Percentiles rank a stretch among this genome's conserved stretches.
Evolutionary conservation across 169 alveolate species (phyloP).

Genomic region (Cryptosporidium canis): DNA sequence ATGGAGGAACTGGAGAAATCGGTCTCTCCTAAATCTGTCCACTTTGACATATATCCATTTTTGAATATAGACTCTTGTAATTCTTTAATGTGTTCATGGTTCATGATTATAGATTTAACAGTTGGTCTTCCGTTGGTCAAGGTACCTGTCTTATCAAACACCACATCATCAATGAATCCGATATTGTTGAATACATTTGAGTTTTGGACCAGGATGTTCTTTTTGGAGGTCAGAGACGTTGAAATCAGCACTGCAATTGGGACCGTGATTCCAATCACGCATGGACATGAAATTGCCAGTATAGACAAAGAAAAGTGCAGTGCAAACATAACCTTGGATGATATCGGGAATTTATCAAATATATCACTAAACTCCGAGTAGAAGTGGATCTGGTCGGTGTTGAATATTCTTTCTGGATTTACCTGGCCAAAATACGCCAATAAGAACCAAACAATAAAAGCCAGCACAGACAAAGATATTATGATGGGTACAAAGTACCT

Average conservation of each 20-base stretch:
- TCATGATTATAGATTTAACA: constrained; percentile 15
- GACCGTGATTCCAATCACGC: constrained; percentile 53
- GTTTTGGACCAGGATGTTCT: constrained; percentile 48
- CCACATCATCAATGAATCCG: background rate
- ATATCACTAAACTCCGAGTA: constrained; percentile 8
- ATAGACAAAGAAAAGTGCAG: constrained; percentile 56
- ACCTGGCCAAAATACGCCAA: constrained; percentile 48
- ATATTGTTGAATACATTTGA: constrained; percentile 6
- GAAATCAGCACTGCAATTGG: constrained; percentile 62
- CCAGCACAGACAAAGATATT: background rate
- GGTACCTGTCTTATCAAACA: constrained; percentile 66
- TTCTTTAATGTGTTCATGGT: background rate
- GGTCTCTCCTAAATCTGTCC: background rate
- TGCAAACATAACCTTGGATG: constrained; percentile 59
- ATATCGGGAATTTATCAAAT: constrained; percentile 25
- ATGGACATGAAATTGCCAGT: constrained; percentile 68
- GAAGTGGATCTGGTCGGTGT: constrained; percentile 11
- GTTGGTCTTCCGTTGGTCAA: constrained; percentile 63
- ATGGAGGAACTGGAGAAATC: background rate
- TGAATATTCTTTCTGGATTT: constrained; percentile 19
- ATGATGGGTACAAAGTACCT: constrained; percentile 36
- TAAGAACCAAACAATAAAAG: constrained; percentile 36
- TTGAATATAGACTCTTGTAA: background rate
- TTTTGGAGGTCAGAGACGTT: constrained; percentile 45
- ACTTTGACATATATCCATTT: background rate